Base-by-base conservation (phyloP, 352 stramenopile species). In the Phytophthora syringae region DNA sequence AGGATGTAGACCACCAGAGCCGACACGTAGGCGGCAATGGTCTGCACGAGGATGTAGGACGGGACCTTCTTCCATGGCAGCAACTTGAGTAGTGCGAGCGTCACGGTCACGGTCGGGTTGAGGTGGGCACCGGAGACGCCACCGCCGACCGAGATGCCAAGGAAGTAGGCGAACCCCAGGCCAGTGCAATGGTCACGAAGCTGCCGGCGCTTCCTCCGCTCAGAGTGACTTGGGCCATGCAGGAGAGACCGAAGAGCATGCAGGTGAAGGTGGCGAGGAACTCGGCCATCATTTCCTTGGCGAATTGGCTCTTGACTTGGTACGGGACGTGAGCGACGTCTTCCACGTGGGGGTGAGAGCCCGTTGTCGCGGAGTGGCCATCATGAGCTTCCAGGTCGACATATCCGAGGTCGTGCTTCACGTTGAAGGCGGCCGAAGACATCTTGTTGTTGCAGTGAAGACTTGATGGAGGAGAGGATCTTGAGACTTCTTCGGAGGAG, bases 101-200 rank as follows among this genome's bases (percentile, higher is more conserved):
- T 80, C 34, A 80, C 50, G 6, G 73, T 82, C 44, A 89, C 74
- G 7, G 80, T 76, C 15, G 77, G 77, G 63, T 89, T 89, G 22
- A 89, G 40, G 64, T 89, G 80, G 32, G 76, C 77, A 20, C 77
- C 76, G 24, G 70, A 84, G 21, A 84, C 71, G 22, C 77, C 74
- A 9, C 75, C 76, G 3, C 66, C 67, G 13, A 69, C 42, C 37
- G 84, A 75, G 44, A 87, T 79, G 25, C 68, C 80, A 6, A 89
- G 54, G 64, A 89, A 80, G 44, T 87, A 76, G 7, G 70, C 80
- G 51, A 89, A 67, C 80, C 80, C 77, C 80, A 89, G 21, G 60
- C 77, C 30, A 89, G 37, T 13, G 63, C 80, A 59, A 89, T 80
- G 40, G 77, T 81, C 20, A 80, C 70, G 61, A 79, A 87, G 61